Evolutionary conservation across 164 flowering plant genomes (phyloP).

Genomic region (Annona cherimola): DNA sequence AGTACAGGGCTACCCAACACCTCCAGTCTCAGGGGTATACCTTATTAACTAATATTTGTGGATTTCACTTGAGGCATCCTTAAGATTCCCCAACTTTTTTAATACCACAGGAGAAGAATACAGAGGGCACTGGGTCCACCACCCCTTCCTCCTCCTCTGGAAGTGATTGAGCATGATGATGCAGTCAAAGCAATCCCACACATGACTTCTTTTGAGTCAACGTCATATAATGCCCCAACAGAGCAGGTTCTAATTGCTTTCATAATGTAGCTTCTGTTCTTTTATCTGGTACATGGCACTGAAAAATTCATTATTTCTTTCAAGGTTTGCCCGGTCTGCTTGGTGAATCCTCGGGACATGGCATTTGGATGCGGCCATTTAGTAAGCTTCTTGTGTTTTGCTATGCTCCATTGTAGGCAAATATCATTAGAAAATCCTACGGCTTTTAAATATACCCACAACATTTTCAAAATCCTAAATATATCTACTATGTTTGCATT

Average conservation of each 20-base stretch:
- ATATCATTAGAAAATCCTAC: too few species aligned
- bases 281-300: background rate
- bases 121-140: slow-evolving; percentile 19
- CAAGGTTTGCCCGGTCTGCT: slow-evolving; percentile 80
- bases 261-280: background rate
- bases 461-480: too few species aligned
- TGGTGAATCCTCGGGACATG: slow-evolving; percentile 76
- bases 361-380: slow-evolving; percentile 89
- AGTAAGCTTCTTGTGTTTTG: slow-evolving; percentile 33
- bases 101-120: slow-evolving; percentile 19
- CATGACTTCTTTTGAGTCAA: slow-evolving; percentile 15
- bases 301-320: background rate
- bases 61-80: background rate
- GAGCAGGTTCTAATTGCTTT: slow-evolving; percentile 37
- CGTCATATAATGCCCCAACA: slow-evolving; percentile 15
- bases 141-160: slow-evolving; percentile 75
- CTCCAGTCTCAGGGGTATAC: slow-evolving; percentile 40
- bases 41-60: background rate
- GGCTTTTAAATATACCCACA: too few species aligned
- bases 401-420: too few species aligned
- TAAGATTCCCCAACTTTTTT: too few species aligned
- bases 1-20: slow-evolving; percentile 59
- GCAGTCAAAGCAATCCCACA: slow-evolving; percentile 24
- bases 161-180: slow-evolving; percentile 55
- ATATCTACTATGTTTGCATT: too few species aligned